A percentile compares a stretch with the other conserved stretches of the same genome.
These are phyloP conservation scores for Mortierella sp. DNA, from an alignment of 371 early-diverging fungal genomes.

Conservation along the genomic window DNA sequence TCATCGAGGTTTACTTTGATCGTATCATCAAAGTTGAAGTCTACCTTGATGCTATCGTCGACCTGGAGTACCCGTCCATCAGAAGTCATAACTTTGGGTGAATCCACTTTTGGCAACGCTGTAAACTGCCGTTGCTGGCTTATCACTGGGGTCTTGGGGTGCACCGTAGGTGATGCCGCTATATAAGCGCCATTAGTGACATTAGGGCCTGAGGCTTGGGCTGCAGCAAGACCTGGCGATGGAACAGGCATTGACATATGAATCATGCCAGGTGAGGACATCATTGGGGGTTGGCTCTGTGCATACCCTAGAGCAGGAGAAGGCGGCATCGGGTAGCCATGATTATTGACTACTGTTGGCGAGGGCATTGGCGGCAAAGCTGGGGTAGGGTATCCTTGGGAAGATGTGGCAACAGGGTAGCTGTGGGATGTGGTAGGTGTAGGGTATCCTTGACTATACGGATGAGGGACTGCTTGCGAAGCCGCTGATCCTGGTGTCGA, in stretches of 20 bases:
- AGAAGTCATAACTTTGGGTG: neutral
- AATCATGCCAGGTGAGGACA: neutral
- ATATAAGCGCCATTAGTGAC: neutral
- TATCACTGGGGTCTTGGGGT: slow-evolving; percentile 23
- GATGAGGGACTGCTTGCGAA: slow-evolving; percentile 16
- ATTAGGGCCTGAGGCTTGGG: neutral
- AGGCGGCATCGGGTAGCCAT: slow-evolving; percentile 36
- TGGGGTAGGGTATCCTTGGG: slow-evolving; percentile 42
- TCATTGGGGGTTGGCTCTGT: neutral
- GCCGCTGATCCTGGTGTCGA: slow-evolving; percentile 17
- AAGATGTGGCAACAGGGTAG: slow-evolving; percentile 33
- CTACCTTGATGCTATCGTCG: slow-evolving; percentile 29
- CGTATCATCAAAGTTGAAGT: slow-evolving; percentile 23
- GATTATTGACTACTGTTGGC: slow-evolving; percentile 13
- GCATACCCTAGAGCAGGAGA: slow-evolving; percentile 21
- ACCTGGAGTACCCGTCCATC: neutral
- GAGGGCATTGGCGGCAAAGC: slow-evolving; percentile 34
- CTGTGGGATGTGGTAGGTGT: slow-evolving; percentile 28
- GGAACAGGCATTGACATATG: slow-evolving; percentile 20
- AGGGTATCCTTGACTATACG: slow-evolving; percentile 49
- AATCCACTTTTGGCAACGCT: slow-evolving; percentile 13
- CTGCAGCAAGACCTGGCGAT: neutral
- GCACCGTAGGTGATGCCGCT: slow-evolving; percentile 2
- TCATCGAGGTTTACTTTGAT: slow-evolving; percentile 51
- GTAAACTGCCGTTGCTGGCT: slow-evolving; percentile 17